Base-by-base conservation (phyloP, 2,329 filamentous ascomycete species). In the Aspergillus nomiae region DNA sequence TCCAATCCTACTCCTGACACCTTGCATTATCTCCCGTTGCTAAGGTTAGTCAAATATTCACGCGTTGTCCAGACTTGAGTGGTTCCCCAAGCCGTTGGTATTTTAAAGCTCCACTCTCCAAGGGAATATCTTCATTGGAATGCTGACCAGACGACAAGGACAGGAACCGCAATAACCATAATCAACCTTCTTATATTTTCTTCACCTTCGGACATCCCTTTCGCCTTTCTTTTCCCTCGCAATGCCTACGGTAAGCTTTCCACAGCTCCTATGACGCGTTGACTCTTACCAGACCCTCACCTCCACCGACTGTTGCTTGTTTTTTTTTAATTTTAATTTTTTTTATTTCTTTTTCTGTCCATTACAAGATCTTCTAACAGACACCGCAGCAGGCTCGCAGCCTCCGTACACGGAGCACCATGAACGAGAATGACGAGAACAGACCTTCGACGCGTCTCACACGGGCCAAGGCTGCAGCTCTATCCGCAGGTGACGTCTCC, bases 371-470 rank as follows among this genome's bases (percentile, higher is more conserved):
- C 59, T 43, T 62, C 59, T 67, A 65, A 73, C 78, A 83, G 83
- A 85, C 79, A 71, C 65, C 66, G 70, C 55, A 65, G 69, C 74
- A 90, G 90, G 86, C 85, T 83, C 90, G 91, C 80, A 83, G 87
- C 77, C 84, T 88, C 74, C 87, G 90, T 80, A 86, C 89, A 77
- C 90, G 93, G 81, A 86, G 89, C 77, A 86, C 90, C 73, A 90
- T 90, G 69, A 95, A 96, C 80, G 94, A 97, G 84, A 97, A 97
- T 77, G 94, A 97, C 78, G 95, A 97, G 84, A 96, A 97, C 78
- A 86, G 81, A 68, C 82, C 84, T 63, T 89, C 91, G 65, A 92
- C 91, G 81, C 92, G 94, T 82, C 83, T 97, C 77, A 98, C 95
- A 73, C 89, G 95, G 82, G 94, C 95, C 70, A 97, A 98, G 83